These are phyloP conservation scores for Amphibolis antarctica DNA, from an alignment of 106 monocot species.

Conservation along the genomic window DNA sequence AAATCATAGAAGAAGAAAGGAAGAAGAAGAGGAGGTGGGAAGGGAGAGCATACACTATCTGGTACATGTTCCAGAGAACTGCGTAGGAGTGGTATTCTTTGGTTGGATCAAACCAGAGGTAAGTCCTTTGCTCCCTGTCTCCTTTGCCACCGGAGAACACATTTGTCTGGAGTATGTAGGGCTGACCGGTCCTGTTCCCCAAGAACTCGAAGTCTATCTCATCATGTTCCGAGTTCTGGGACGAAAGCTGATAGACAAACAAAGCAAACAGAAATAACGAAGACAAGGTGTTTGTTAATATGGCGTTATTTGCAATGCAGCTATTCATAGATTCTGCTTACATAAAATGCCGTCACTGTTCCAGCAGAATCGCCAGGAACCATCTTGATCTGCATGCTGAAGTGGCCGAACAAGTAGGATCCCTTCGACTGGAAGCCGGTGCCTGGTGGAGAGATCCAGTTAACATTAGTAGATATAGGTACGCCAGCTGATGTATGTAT, in stretches of 20 bases:
- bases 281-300: too few species aligned
- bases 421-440: constrained; percentile 38
- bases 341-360: constrained; percentile 41
- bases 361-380: constrained; percentile 41
- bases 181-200: constrained; percentile 17
- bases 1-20: too few species aligned
- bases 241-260: constrained; percentile 4
- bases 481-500: too few species aligned
- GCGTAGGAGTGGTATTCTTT: constrained; percentile 18
- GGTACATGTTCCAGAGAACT: constrained; percentile 18
- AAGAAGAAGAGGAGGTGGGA: background rate
- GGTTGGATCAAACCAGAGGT: constrained; percentile 26
- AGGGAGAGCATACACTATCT: constrained; percentile 3
- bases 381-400: constrained; percentile 44
- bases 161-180: constrained; percentile 18
- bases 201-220: constrained; percentile 26
- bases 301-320: background rate
- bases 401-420: constrained; percentile 38
- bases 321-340: background rate
- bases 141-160: constrained; percentile 17
- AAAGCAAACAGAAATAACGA: background rate
- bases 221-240: constrained; percentile 10
- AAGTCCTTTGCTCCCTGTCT: constrained; percentile 18
- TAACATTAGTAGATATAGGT: too few species aligned
- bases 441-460: too few species aligned